Base-by-base conservation (phyloP, 2,329 filamentous ascomycete species). In the Camptophora hylomeconis region DNA sequence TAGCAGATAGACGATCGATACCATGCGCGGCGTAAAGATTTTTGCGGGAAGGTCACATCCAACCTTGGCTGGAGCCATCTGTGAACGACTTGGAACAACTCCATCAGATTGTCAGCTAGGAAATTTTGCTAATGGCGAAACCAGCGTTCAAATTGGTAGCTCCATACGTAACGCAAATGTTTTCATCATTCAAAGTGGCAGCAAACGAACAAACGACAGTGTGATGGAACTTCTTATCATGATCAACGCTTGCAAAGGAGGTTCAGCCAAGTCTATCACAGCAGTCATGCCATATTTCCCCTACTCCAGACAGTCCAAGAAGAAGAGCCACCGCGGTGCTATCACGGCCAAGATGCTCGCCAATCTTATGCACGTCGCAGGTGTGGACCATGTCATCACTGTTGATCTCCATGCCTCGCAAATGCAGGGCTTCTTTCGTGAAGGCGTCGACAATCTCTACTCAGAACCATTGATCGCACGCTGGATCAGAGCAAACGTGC, bases 141-240 rank as follows among this genome's bases (percentile, higher is more conserved):
- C 73, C 25, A 72, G 69, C 32, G 74, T 79, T 41, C 69, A 74
- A 48, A 75, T 79, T 46, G 68, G 70, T 20, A 57, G 56, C 28
- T 78, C 74, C 15, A 84, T 98, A 42, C 80, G 89, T 45, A 92
- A 98, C 53, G 92, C 95, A 57, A 87, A 98, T 69, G 87, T 98
- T 47, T 98, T 95, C 57, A 87, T 98, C 52, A 80, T 98, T 37
- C 89, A 98, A 64, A 95, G 87, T 39, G 89, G 89, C 41, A 94
- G 89, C 60, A 69, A 75, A 51, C 83, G 80, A 60, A 93, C 94
- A 67, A 98, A 98, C 56, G 89, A 98, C 61, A 92, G 83, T 49
- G 84, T 98, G 52, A 94, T 98, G 84, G 89, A 98, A 67, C 70
- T 98, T 51, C 71, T 98, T 51, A 95, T 98, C 58, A 92, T 98